phyloP scores from a whole-genome alignment of 192 early-diverging fungal species.

The Coemansia sp. region DNA sequence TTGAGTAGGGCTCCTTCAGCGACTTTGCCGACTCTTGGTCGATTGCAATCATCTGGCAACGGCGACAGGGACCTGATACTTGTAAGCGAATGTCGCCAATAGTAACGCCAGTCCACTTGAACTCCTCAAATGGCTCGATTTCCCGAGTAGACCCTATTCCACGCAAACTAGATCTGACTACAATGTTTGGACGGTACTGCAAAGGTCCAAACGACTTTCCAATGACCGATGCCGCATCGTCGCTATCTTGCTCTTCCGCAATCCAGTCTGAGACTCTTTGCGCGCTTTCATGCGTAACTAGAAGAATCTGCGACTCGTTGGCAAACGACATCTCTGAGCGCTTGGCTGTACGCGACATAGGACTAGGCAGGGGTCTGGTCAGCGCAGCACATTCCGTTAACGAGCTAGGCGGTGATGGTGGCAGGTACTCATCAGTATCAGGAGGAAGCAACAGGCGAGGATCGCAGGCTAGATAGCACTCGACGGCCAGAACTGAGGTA shows the following conservation, averaged over 20 bases:
- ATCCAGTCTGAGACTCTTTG: slow-evolving; percentile 61
- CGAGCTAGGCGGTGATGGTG: neutral
- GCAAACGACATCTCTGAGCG: slow-evolving; percentile 59
- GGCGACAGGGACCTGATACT: slow-evolving; percentile 64
- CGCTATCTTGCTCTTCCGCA: slow-evolving; percentile 23
- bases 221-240: neutral
- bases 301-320: slow-evolving; percentile 73
- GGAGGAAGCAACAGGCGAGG: slow-evolving; percentile 24
- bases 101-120: slow-evolving; percentile 56
- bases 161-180: slow-evolving; percentile 49
- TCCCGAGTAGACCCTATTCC: slow-evolving; percentile 36
- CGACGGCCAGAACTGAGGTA: slow-evolving; percentile 50
- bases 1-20: slow-evolving; percentile 67
- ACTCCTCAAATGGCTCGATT: slow-evolving; percentile 68
- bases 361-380: neutral
- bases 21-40: slow-evolving; percentile 64
- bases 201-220: slow-evolving; percentile 23
- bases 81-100: slow-evolving; percentile 12
- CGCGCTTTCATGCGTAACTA: slow-evolving; percentile 66
- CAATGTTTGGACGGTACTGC: slow-evolving; percentile 74
- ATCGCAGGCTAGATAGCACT: slow-evolving; percentile 55
- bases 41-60: slow-evolving; percentile 79
- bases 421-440: neutral
- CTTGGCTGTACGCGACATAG: neutral
- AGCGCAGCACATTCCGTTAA: neutral